Evolutionary conservation across 805 yeast species (phyloP), one percentile per base, ranked within the genome.

Genomic region (Candida piceae): DNA sequence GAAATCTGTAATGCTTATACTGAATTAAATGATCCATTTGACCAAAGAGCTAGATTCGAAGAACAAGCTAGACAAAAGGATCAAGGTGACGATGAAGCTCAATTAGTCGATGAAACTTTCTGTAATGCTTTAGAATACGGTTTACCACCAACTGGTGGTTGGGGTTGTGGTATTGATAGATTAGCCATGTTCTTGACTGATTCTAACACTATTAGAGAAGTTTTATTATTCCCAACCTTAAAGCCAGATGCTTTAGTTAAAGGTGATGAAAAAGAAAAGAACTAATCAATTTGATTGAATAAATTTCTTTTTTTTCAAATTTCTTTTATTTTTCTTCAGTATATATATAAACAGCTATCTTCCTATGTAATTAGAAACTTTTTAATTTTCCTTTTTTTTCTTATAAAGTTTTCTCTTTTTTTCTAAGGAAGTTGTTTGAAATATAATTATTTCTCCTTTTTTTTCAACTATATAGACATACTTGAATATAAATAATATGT

Each of bases 131-230:
- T 90, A 58, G 98, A 90, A 72, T 90, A 87, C 66, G 98, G 97
- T 67, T 76, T 90, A 58, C 98, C 98, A 42, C 98, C 98, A 57
- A 93, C 97, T 53, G 97, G 95, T 65, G 98, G 98, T 53, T 90
- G 97, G 97, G 98, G 98, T 55, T 83, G 95, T 70, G 98, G 98
- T 76, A 89, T 90, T 52, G 98, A 90, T 69, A 84, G 98, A 74
- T 64, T 90, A 60, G 88, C 96, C 59, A 90, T 90, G 98, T 93
- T 93, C 74, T 78, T 93, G 70, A 93, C 97, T 45, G 80, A 93
- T 67, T 85, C 96, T 41, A 84, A 88, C 73, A 85, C 96, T 52
- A 90, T 90, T 60, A 87, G 96, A 80, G 98, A 90, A 72, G 97
- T 90, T 33, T 74, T 90, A 53, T 71, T 93, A 64, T 90, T 90